These are phyloP conservation scores for Prunus salicina DNA, from an alignment of 306 rosid genomes.

Conservation along the genomic window DNA sequence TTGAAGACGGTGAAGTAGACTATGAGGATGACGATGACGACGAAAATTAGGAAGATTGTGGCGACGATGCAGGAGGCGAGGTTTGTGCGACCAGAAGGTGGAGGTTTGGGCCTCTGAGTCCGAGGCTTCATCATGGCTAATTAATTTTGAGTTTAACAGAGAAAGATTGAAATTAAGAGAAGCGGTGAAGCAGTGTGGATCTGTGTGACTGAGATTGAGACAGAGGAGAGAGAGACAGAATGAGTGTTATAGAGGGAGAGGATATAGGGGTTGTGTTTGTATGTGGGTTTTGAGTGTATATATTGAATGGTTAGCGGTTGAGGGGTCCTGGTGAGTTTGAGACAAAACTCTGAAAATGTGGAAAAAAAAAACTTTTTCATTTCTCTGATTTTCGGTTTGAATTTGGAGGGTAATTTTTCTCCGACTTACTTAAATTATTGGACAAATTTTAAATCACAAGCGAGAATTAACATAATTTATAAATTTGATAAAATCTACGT, in stretches of 20 bases:
- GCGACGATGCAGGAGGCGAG: constrained; percentile 87
- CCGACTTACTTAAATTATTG: no score
- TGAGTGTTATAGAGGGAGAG: background rate
- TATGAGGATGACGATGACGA: constrained; percentile 47
- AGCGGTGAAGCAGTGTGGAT: background rate
- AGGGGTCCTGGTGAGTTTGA: background rate
- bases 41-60: constrained; percentile 60
- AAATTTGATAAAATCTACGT: no score
- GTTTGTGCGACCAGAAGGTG: constrained; percentile 82
- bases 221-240: background rate
- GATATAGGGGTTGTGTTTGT: background rate
- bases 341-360: background rate
- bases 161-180: background rate
- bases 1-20: constrained; percentile 80
- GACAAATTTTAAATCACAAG: no score
- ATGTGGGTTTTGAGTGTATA: background rate
- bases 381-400: no score
- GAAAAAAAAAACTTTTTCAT: no score
- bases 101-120: constrained; percentile 38
- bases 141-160: background rate
- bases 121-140: constrained; percentile 45
- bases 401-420: no score
- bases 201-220: background rate
- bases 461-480: no score
- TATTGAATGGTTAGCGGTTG: background rate